A percentile compares a stretch with the other conserved stretches of the same genome.
Conservation (phyloP, 176 grass and related monocot species). For the Stipa capillata region DNA sequence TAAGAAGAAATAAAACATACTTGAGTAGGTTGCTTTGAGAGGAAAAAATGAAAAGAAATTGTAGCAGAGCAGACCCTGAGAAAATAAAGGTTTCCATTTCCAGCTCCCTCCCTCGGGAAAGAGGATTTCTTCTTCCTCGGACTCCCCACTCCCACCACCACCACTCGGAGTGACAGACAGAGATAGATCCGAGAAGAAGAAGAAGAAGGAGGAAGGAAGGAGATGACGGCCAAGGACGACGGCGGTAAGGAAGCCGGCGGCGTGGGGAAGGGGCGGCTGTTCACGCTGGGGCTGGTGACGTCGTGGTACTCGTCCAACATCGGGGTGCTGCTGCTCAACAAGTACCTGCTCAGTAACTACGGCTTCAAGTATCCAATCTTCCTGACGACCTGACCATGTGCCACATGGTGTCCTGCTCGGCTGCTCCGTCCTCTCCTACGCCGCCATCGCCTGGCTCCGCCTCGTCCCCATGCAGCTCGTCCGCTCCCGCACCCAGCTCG, state of each 20-base stretch:
- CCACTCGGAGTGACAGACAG: no score
- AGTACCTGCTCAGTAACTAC: slow-evolving; percentile 71
- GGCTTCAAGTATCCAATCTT: slow-evolving; percentile 91
- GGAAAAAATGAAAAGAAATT: no score
- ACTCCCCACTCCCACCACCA: neutral
- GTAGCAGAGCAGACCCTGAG: no score
- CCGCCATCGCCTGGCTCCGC: slow-evolving; percentile 81
- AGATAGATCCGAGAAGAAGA: neutral
- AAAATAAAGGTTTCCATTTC: no score
- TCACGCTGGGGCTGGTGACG: slow-evolving; percentile 45
- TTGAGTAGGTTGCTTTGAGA: no score
- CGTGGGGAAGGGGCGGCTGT: slow-evolving; percentile 17
- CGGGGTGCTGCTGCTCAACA: no score
- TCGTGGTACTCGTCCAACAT: slow-evolving; percentile 64
- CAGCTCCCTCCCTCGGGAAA: no score
- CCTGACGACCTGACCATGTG: slow-evolving; percentile 92
- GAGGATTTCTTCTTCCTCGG: no score
- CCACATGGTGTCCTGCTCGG: slow-evolving; percentile 83
- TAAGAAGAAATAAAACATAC: no score
- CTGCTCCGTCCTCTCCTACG: slow-evolving; percentile 77
- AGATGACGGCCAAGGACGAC: slow-evolving; percentile 39
- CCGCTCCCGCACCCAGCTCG: slow-evolving; percentile 53
- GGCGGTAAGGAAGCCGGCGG: neutral
- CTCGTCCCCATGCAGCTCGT: slow-evolving; percentile 68
- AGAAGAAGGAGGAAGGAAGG: no score